Base-by-base conservation (phyloP, 495 filamentous ascomycete species). In the Podospora comata region DNA sequence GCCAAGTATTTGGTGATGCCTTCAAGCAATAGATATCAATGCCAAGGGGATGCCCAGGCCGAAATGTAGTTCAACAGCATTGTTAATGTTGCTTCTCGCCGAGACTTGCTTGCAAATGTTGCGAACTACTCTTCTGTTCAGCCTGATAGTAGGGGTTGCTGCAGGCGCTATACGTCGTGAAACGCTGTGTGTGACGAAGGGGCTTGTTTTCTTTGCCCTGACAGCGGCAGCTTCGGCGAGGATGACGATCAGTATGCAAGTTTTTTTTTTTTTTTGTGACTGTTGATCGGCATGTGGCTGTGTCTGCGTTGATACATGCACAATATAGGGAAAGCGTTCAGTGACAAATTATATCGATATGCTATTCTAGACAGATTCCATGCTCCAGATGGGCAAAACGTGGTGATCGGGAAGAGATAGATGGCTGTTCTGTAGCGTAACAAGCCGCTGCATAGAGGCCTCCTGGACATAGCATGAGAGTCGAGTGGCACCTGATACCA, bases 11-110 rank as follows among this genome's bases (percentile, higher is more conserved):
- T 16, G 39, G 9, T 13, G 39, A 48, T 48, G 56, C 7, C 23
- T 16, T 27, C 60, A 27, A 32, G 60, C 23, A 27, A 27, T 7
- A 62, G 30, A 62, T 32, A 62, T 32, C 60, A 1, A 5, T 62
- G 60, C 60, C 60, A 62, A 62, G 27, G 19, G 19, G n/a, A 20
- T 15, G 60, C 60, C 60, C 27, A 62, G 60, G 18, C 60, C 26
- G 60, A 32, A 30, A 2, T 2, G 60, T 9, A 34, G 5, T 32
- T 34, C 7, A 2, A n/a, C 16, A 32, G 4, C 5, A 28, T 62
- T 62, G 23, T 58, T 20, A 20, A n/a, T 26, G 55, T 18, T 18
- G 23, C n/a, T 58, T 58, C 55, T 23, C 55, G 23, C 55, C 55
- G 55, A 58, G 55, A 58, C 55, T 26, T 58, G 6, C 23, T 58